Base-by-base conservation (phyloP, 2,329 filamentous ascomycete species). In the Curvularia eragrostidis region DNA sequence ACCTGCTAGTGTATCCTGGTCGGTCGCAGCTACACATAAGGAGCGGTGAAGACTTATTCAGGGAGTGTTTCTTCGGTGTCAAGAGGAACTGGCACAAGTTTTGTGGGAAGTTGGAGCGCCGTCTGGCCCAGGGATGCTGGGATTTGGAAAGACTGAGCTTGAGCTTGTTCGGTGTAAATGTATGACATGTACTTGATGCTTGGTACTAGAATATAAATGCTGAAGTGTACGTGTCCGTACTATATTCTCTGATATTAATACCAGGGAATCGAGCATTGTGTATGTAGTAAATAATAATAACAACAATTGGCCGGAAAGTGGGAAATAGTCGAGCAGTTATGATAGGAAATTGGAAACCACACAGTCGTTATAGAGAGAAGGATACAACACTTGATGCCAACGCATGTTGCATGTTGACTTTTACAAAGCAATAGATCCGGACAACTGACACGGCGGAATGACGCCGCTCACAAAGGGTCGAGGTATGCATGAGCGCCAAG, bases 1-100 rank as follows among this genome's bases (percentile, higher is more conserved):
- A 85, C 61, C 71, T 85, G 36, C 77, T 85, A 23, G 77, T 84
- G 34, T 73, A 72, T 52, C 67, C 70, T 2, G 57, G 61, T 23
- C 64, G 66, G 36, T 52, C 62, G 32, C 52, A 71, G 26, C 48
- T 75, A 28, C 48, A 54, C 9, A 48, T 75, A n/a, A 66, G 56
- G 39, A 71, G 64, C 47, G 71, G 72, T 48, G 65, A 71, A 32
- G 64, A 67, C 3, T 51, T 43, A 1, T 48, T 74, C 30, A 66
- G 60, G 41, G 44, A 52, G 21, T 75, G 71, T 54, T 58, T 62
- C 0, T 74, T 74, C 60, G 70, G 70, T 1, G 32, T 15, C 1
- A 72, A 70, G 54, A 63, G 54, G 28, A 68, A 59, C 42, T 23
- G 66, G 43, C 72, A 75, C 48, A 67, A 61, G 54, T 75, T 74